Base-by-base conservation (phyloP, 352 stramenopile species). In the Globisporangium uncinulatum region DNA sequence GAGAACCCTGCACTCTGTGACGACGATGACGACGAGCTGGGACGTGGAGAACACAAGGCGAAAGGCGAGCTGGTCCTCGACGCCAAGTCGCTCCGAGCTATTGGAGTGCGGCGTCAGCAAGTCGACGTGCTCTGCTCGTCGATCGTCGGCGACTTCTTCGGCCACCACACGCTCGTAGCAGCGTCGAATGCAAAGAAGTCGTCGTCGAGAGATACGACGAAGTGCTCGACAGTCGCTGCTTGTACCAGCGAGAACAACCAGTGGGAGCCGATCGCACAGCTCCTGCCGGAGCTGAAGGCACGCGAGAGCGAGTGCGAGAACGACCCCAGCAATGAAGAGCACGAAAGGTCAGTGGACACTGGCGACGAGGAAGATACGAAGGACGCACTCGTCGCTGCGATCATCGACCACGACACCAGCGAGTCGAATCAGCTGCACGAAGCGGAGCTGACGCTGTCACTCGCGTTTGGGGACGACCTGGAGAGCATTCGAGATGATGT, bases 121-220 rank as follows among this genome's bases (percentile, higher is more conserved):
- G 52, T 73, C 31, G 71, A 83, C 31, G 66, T 70, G 14, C 65
- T 83, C 29, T 83, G 69, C 49, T 68, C 68, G n/a, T 76, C 69
- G 1, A 61, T 83, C 34, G 61, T 83, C 2, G 59, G 67, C 15
- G 61, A 74, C 10, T 83, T 83, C 29, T 56, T 83, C 31, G 75
- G 67, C 0, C 41, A 54, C 37, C 45, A 6, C 39, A 29, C 42
- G 13, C n/a, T 31, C 2, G 19, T n/a, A 5, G 5, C n/a, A 5
- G 29, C 31, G 32, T 32, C 49, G 17, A 20, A 48, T 19, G n/a
- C 43, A 10, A 48, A 48, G 9, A 13, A 29, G 24, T 4, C 24
- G 24, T 29, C 11, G 0, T 36, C 34, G 11, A 13, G 3, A 9
- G 2, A 20, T 4, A 29, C 2, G 13, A 62, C 47, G 31, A 43